Evolutionary conservation across 2,329 filamentous ascomycete species (phyloP).

Genomic region (Ophiostoma sp.): DNA sequence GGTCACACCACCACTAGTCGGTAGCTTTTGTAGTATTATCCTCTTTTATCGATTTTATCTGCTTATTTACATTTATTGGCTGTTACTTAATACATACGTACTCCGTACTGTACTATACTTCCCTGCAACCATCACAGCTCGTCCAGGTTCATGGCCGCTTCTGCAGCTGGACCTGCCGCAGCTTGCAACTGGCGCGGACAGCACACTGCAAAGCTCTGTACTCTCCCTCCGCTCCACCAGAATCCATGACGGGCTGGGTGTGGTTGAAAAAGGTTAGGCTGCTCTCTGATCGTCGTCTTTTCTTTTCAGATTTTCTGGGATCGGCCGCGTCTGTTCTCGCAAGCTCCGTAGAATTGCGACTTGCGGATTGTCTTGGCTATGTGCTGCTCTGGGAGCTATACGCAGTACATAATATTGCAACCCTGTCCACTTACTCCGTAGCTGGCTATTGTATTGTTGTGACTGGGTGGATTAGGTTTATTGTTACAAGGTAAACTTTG

Average conservation of each 20-base stretch:
- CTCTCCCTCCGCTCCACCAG: neutral
- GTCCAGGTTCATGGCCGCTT: constrained; percentile 17
- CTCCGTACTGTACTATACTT: neutral
- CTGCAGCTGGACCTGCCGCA: neutral
- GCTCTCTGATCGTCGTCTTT: neutral
- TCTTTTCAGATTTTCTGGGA: neutral
- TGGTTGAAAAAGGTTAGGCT: neutral
- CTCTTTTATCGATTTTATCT: neutral
- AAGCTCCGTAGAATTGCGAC: neutral
- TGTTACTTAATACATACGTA: too few relatives aligned
- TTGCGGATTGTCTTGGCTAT: neutral
- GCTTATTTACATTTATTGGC: neutral
- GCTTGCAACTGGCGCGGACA: constrained; percentile 7
- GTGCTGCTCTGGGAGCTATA: neutral
- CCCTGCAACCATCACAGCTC: constrained; percentile 16
- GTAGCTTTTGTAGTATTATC: neutral
- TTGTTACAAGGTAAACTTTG: too few relatives aligned
- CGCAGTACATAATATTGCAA: neutral
- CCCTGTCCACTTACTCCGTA: too few relatives aligned
- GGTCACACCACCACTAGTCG: constrained; percentile 5
- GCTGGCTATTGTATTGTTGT: neutral
- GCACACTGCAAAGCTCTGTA: neutral
- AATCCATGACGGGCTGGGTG: neutral
- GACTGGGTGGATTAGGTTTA: neutral
- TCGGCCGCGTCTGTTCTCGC: neutral